Conservation (phyloP, 208 protist species). For the Trichomonas vaginalis region DNA sequence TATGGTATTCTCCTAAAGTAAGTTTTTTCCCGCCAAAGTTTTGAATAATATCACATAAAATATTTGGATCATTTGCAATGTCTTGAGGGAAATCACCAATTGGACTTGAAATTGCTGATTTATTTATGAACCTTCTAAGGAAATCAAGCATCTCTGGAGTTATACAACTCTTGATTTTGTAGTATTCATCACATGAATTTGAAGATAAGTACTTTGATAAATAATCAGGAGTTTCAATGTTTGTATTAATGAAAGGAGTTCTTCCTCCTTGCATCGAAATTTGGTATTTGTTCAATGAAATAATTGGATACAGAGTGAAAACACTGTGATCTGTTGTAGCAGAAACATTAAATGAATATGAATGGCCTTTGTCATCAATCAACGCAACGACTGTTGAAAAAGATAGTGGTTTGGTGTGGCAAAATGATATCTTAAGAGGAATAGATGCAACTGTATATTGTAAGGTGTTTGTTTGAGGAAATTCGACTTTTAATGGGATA, state of each 20-base stretch:
- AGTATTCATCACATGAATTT: not conserved
- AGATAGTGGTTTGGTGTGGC: not conserved
- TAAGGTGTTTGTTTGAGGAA: not conserved
- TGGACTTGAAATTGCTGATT: not conserved
- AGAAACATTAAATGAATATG: not conserved
- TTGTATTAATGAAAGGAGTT: not conserved
- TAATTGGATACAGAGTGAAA: not conserved
- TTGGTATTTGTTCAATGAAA: not conserved
- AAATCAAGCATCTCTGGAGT: not conserved
- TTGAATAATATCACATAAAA: not conserved
- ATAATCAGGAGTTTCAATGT: not conserved
- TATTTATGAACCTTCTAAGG: not conserved
- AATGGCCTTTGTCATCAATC: not conserved
- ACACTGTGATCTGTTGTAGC: not conserved
- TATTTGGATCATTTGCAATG: not conserved
- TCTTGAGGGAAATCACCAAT: not conserved
- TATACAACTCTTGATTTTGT: not conserved
- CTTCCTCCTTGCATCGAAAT: not conserved
- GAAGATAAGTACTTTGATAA: not conserved
- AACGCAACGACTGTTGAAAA: not conserved
- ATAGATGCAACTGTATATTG: not conserved
- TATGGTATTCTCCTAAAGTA: not conserved
- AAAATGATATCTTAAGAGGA: not conserved
- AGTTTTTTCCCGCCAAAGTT: not conserved
- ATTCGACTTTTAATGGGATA: not conserved